A percentile compares a stretch with the other conserved stretches of the same genome.
phyloP scores from a whole-genome alignment of 495 filamentous ascomycete species.

The Tuber brumale region DNA sequence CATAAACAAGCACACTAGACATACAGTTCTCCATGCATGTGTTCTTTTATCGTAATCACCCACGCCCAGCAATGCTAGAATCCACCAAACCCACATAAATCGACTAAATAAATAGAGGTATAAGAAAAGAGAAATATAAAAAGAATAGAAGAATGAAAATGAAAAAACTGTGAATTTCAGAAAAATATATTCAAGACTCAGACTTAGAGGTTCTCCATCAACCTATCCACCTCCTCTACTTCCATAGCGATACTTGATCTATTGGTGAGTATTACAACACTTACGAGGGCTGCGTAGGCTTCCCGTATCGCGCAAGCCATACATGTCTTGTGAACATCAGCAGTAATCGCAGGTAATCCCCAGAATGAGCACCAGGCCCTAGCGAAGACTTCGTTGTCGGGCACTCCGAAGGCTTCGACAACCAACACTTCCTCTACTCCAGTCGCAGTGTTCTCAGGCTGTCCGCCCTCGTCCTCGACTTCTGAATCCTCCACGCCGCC shows the following conservation, averaged over 20 bases:
- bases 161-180: slow-evolving; percentile 9
- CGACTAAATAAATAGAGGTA: slow-evolving; percentile 6
- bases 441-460: slow-evolving; percentile 17
- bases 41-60: slow-evolving; percentile 28
- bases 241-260: slow-evolving; percentile 45
- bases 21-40: slow-evolving; percentile 15
- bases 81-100: slow-evolving; percentile 18
- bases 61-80: slow-evolving; percentile 22
- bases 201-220: slow-evolving; percentile 38
- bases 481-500: slow-evolving; percentile 30
- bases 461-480: slow-evolving; percentile 25
- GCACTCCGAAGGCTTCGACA: slow-evolving; percentile 62
- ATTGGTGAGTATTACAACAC: slow-evolving; percentile 61
- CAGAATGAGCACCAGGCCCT: slow-evolving; percentile 66
- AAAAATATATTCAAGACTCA: slow-evolving; percentile 13
- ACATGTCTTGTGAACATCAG: slow-evolving; percentile 61
- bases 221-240: slow-evolving; percentile 43
- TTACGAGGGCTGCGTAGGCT: slow-evolving; percentile 63
- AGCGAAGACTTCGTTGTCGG: slow-evolving; percentile 66
- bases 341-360: slow-evolving; percentile 60
- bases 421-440: slow-evolving; percentile 57
- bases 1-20: slow-evolving; percentile 11
- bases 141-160: slow-evolving; percentile 4
- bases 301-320: slow-evolving; percentile 64
- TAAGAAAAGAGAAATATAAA: not conserved